Percentiles rank a stretch among this genome's conserved stretches.
phyloP scores from a whole-genome alignment of 495 filamentous ascomycete species.

The Penicillium subrubescens region DNA sequence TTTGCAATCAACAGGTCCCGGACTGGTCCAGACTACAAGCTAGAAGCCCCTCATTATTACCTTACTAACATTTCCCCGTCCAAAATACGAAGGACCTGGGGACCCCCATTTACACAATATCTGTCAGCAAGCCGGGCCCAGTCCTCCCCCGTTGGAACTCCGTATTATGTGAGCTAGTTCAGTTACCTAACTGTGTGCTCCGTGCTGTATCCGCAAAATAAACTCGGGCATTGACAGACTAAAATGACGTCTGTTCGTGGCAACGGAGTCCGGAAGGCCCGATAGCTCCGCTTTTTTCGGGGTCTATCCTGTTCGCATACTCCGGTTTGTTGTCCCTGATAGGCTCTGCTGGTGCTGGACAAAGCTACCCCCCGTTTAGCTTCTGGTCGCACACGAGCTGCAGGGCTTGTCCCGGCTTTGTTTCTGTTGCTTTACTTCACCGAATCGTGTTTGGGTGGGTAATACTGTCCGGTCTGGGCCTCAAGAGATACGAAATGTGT shows the following conservation, averaged over 20 bases:
- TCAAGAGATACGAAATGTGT: not conserved
- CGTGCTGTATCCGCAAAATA: no score
- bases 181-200: not conserved
- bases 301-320: not conserved
- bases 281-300: slow-evolving; percentile 15
- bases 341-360: slow-evolving; percentile 5
- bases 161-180: not conserved
- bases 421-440: not conserved
- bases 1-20: not conserved
- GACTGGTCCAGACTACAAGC: not conserved
- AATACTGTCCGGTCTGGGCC: not conserved
- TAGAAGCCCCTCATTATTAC: not conserved
- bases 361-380: not conserved
- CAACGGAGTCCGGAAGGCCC: slow-evolving; percentile 16
- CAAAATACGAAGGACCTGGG: slow-evolving; percentile 4
- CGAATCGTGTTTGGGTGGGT: not conserved
- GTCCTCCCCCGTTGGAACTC: not conserved
- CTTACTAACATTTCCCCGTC: not conserved
- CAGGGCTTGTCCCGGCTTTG: no score
- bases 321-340: slow-evolving; percentile 10
- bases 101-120: not conserved
- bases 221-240: not conserved
- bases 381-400: not conserved
- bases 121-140: slow-evolving; percentile 25
- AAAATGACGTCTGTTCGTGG: slow-evolving; percentile 24